Evolutionary conservation across 2,329 filamentous ascomycete species (phyloP).

Genomic region (Hypoxylon sp.): DNA sequence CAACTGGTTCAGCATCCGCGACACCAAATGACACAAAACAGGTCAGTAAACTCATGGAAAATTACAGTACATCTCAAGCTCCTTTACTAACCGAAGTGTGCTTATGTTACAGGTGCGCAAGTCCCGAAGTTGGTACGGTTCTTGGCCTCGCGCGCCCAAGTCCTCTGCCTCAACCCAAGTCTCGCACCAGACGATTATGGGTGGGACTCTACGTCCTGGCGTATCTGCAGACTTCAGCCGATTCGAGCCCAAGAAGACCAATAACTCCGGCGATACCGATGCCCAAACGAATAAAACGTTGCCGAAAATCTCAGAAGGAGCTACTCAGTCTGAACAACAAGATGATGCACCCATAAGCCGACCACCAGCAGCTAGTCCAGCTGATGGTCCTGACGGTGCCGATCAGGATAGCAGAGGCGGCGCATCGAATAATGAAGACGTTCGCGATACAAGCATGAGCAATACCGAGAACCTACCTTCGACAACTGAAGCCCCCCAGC

Average conservation of each 20-base stretch:
- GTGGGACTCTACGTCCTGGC: slow-evolving; percentile 63
- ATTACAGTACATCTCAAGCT: slow-evolving; percentile 7
- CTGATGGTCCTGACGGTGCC: slow-evolving; percentile 4
- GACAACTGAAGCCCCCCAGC: slow-evolving; percentile 26
- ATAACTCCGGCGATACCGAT: slow-evolving; percentile 50
- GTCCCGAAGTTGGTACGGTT: slow-evolving; percentile 71
- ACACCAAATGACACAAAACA: slow-evolving; percentile 36
- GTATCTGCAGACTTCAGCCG: slow-evolving; percentile 62
- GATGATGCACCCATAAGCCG: slow-evolving; percentile 44
- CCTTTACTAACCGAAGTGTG: slow-evolving; percentile 30
- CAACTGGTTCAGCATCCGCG: slow-evolving; percentile 28
- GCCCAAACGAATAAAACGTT: slow-evolving; percentile 49
- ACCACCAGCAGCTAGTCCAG: slow-evolving; percentile 25
- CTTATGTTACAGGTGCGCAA: slow-evolving; percentile 59
- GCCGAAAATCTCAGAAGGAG: slow-evolving; percentile 49
- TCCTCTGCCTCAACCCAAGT: slow-evolving; percentile 70
- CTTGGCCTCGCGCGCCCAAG: slow-evolving; percentile 68
- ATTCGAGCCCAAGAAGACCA: slow-evolving; percentile 60
- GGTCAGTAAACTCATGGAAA: slow-evolving; percentile 34
- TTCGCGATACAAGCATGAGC: slow-evolving; percentile 20
- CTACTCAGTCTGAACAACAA: slow-evolving; percentile 42
- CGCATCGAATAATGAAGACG: slow-evolving; percentile 20
- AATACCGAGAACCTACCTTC: slow-evolving; percentile 37
- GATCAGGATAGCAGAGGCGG: slow-evolving; percentile 17
- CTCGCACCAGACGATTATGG: slow-evolving; percentile 70